phyloP scores from a whole-genome alignment of 768 basidiomycete genomes.

The Psilocybe cyanescens region DNA sequence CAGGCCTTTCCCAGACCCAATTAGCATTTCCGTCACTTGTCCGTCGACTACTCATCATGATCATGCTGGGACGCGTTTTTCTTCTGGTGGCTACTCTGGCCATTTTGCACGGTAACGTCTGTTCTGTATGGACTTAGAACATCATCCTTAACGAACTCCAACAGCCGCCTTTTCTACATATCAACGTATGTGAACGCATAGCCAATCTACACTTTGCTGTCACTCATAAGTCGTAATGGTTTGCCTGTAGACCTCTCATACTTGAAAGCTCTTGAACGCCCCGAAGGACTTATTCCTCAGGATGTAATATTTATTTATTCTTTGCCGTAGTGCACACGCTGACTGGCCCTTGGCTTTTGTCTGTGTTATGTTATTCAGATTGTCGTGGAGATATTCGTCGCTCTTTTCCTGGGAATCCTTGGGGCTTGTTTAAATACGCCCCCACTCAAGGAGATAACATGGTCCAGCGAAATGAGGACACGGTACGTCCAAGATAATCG shows the following conservation, averaged over 20 bases:
- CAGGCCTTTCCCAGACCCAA: neutral
- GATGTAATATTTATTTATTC: conserved; percentile 46
- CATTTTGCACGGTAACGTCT: conserved; percentile 56
- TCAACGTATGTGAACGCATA: conserved; percentile 57
- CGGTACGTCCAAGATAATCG: conserved; percentile 49
- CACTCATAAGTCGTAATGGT: neutral
- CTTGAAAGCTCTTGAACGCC: conserved; percentile 74
- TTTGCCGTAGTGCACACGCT: neutral
- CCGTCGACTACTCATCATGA: conserved; percentile 3
- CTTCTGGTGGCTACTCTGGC: conserved; percentile 49
- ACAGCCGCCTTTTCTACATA: conserved; percentile 82
- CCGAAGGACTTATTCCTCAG: conserved; percentile 66
- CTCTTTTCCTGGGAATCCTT: conserved; percentile 68
- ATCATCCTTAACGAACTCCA: conserved; percentile 7
- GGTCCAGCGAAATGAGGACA: conserved; percentile 88
- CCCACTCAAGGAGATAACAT: conserved; percentile 78
- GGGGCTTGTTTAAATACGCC: conserved; percentile 77
- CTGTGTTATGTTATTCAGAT: conserved; percentile 46
- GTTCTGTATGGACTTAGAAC: neutral
- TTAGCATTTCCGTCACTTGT: conserved; percentile 1
- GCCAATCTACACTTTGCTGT: neutral
- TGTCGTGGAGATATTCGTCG: conserved; percentile 64
- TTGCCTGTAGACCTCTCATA: conserved; percentile 69
- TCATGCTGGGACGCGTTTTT: conserved; percentile 52
- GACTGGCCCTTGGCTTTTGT: neutral